Evolutionary conservation across 768 basidiomycete genomes (phyloP).

Genomic region (Heimioporus sp.): DNA sequence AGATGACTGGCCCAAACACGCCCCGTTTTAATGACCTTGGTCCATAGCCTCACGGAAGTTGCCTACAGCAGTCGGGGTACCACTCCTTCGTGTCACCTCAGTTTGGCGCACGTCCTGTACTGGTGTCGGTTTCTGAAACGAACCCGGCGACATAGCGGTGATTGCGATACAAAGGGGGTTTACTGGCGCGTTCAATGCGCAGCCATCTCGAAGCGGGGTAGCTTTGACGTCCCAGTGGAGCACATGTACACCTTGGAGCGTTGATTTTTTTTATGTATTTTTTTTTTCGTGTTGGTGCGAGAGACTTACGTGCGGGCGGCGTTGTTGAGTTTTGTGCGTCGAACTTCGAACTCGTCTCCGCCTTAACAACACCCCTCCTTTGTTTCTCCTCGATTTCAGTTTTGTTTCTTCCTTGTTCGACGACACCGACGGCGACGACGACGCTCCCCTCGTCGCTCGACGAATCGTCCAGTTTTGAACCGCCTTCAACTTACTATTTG

Average conservation of each 20-base stretch:
- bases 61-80: not conserved
- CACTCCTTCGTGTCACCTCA: constrained; percentile 7
- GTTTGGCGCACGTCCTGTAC: constrained; percentile 4
- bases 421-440: constrained; percentile 8
- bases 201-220: not conserved
- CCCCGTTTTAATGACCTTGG: constrained; percentile 2
- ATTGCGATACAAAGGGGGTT: not conserved
- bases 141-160: constrained; percentile 1
- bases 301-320: constrained; percentile 9
- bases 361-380: constrained; percentile 24
- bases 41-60: not conserved
- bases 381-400: constrained; percentile 2
- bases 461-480: constrained; percentile 13
- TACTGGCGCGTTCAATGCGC: not conserved
- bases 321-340: not conserved
- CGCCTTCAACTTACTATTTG: constrained; percentile 17
- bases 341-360: constrained; percentile 14
- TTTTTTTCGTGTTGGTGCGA: not conserved
- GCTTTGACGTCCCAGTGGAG: constrained; percentile 12
- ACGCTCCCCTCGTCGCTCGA: not conserved
- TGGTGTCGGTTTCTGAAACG: not conserved
- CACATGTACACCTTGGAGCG: constrained; percentile 2
- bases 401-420: not conserved
- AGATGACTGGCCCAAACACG: constrained; percentile 3
- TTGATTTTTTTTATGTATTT: not conserved